These are phyloP conservation scores for Inonotus hispidus DNA, from an alignment of 1,284 basidiomycete genomes.

Conservation along the genomic window DNA sequence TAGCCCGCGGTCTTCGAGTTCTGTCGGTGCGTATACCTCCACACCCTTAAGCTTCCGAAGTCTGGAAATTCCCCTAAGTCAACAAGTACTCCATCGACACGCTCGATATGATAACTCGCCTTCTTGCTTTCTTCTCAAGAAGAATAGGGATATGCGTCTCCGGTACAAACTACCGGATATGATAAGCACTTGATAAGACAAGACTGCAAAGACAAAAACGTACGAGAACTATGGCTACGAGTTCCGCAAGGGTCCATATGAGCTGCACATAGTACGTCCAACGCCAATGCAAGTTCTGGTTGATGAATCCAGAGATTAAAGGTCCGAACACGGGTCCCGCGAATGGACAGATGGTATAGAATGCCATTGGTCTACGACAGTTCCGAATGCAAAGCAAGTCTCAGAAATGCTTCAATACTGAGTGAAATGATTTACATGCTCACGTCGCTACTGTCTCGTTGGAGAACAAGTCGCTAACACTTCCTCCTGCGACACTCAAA, in stretches of 20 bases:
- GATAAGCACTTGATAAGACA: not conserved
- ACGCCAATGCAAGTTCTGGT: constrained; percentile 61
- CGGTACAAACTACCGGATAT: constrained; percentile 45
- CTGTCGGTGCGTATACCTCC: constrained; percentile 34
- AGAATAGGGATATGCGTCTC: constrained; percentile 74
- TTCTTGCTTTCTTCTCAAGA: constrained; percentile 49
- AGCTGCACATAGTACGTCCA: constrained; percentile 73
- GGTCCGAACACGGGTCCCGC: constrained; percentile 71
- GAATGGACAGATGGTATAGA: constrained; percentile 69
- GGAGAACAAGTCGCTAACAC: constrained; percentile 69
- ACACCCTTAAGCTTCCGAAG: constrained; percentile 39
- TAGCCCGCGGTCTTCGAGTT: constrained; percentile 29
- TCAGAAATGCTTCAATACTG: no score
- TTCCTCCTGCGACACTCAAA: constrained; percentile 76
- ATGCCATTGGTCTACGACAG: constrained; percentile 62
- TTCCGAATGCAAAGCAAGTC: constrained; percentile 3
- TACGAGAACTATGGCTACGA: constrained; percentile 45
- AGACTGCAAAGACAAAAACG: constrained; percentile 18
- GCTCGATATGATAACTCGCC: constrained; percentile 20
- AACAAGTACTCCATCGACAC: not conserved
- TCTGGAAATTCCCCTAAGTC: not conserved
- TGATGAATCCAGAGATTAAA: constrained; percentile 45
- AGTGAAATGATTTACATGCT: constrained; percentile 18
- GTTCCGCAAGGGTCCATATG: constrained; percentile 54
- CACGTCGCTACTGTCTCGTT: constrained; percentile 61